Base-by-base conservation (phyloP, 495 filamentous ascomycete species). In the Venustampulla echinocandica region DNA sequence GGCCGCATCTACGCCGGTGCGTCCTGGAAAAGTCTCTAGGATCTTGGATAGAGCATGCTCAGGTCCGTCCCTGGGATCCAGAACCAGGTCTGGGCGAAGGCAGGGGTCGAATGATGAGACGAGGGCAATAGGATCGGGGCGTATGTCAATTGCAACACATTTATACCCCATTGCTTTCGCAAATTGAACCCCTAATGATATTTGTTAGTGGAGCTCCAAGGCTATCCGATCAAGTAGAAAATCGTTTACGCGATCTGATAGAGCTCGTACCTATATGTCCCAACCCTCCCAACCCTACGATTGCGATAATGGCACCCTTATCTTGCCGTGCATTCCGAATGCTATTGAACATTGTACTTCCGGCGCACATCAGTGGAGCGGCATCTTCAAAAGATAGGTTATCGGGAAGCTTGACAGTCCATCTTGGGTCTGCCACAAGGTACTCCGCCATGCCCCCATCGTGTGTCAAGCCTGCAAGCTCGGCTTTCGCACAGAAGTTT, bases 361-460 rank as follows among this genome's bases (percentile, higher is more conserved):
- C 65, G 4, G 61, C 67, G 44, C 67, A 70, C 61, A 64, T 64
- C 30, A 70, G 42, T 5, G 67, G 62, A 13, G 62, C 66, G 4
- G 62, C 60, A 14, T 64, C 49, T 19, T 55, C 55, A 32, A 62
- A 59, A 4, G 48, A 52, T 30, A 69, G 32, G 9, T 46, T 42
- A 4, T 63, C 58, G 10, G 66, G 67, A 22, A 69, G 51, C 40
- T 49, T 44, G 33, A 64, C 58, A 6, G 58, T 50, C 17, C 52
- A 58, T 2, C 53, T 46, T 4, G 57, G 39, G 38, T 65, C 61
- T 2, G 53, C 59, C 0, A 62, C 42, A 10, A 61, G 40, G 39
- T 64, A 65, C 28, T 67, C 64, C 10, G 62, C 62, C n/a, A 65
- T 57, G 2, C 50, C 62, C 3, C 61, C 64, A 40, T 67, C 62